Evolutionary conservation across 441 rosid species (phyloP).

Genomic region (Gossypium davidsonii): DNA sequence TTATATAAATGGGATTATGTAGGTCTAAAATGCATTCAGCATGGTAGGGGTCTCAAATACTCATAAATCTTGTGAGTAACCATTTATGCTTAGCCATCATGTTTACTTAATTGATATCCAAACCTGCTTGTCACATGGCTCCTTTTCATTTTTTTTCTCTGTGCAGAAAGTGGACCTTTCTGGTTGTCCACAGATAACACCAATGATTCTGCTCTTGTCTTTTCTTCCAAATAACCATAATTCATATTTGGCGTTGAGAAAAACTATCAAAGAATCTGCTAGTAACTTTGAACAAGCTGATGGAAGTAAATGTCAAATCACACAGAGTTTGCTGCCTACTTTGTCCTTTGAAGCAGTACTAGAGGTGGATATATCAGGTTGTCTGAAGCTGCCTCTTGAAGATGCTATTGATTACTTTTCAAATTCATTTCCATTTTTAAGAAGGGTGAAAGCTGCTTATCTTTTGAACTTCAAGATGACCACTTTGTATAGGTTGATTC

Average conservation of each 20-base stretch:
- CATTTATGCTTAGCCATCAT: background rate
- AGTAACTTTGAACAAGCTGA: slow-evolving; percentile 26
- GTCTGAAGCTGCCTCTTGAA: slow-evolving; percentile 49
- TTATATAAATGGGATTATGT: background rate
- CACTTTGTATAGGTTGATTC: slow-evolving; percentile 35
- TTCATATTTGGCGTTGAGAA: slow-evolving; percentile 23
- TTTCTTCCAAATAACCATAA: slow-evolving; percentile 36
- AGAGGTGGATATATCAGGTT: slow-evolving; percentile 67
- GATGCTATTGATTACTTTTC: slow-evolving; percentile 49
- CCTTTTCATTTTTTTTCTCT: slow-evolving; percentile 13
- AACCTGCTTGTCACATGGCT: background rate
- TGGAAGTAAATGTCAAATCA: slow-evolving; percentile 24
- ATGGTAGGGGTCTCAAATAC: background rate
- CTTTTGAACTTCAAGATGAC: slow-evolving; percentile 49
- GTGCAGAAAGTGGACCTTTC: slow-evolving; percentile 63
- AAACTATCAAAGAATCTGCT: slow-evolving; percentile 26
- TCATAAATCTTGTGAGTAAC: background rate
- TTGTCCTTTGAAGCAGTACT: slow-evolving; percentile 45
- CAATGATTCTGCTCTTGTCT: slow-evolving; percentile 42
- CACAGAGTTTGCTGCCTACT: slow-evolving; percentile 25
- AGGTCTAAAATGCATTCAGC: background rate
- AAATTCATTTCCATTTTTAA: slow-evolving; percentile 59
- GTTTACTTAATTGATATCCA: background rate
- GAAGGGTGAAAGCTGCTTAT: slow-evolving; percentile 65
- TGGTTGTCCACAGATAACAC: slow-evolving; percentile 58